Percentiles rank a stretch among this genome's conserved stretches.
Evolutionary conservation across 2,329 filamentous ascomycete species (phyloP).

Genomic region (Amesomyces nigricolor): DNA sequence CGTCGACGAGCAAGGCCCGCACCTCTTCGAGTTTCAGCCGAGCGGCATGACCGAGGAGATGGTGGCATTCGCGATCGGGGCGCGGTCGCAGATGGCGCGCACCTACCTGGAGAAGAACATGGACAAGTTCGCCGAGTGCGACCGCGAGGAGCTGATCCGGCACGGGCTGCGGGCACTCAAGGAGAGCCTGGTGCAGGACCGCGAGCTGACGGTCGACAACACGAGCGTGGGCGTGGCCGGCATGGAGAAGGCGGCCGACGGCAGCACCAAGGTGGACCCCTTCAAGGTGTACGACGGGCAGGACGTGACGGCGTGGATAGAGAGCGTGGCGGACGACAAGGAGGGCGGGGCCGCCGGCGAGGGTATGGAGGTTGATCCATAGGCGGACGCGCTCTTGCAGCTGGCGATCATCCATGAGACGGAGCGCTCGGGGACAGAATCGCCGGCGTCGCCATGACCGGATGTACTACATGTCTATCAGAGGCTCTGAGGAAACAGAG

Average conservation of each 20-base stretch:
- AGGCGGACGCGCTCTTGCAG: neutral
- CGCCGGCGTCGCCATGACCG: neutral
- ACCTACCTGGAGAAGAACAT: slow-evolving; percentile 94
- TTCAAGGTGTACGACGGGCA: slow-evolving; percentile 91
- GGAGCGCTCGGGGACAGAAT: neutral
- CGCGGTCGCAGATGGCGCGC: slow-evolving; percentile 92
- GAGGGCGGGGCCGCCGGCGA: slow-evolving; percentile 38
- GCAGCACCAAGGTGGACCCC: slow-evolving; percentile 59
- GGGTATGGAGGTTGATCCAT: slow-evolving; percentile 33
- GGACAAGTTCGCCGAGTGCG: slow-evolving; percentile 70
- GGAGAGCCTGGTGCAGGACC: slow-evolving; percentile 94
- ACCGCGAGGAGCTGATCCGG: slow-evolving; percentile 78
- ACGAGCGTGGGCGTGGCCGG: slow-evolving; percentile 87
- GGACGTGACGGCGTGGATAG: slow-evolving; percentile 79
- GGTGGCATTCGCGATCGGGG: slow-evolving; percentile 91
- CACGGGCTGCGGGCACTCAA: slow-evolving; percentile 89
- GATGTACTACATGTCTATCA: slow-evolving; percentile 4
- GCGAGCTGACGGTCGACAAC: slow-evolving; percentile 95
- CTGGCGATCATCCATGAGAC: neutral
- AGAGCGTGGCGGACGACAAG: slow-evolving; percentile 58
- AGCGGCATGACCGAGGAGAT: slow-evolving; percentile 96
- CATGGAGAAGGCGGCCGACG: slow-evolving; percentile 42
- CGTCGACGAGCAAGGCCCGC: slow-evolving; percentile 87
- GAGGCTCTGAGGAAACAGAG: neutral
- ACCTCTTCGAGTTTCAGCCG: slow-evolving; percentile 98